Conservation (phyloP, 2,329 filamentous ascomycete species). For the Penicillium glabrum region DNA sequence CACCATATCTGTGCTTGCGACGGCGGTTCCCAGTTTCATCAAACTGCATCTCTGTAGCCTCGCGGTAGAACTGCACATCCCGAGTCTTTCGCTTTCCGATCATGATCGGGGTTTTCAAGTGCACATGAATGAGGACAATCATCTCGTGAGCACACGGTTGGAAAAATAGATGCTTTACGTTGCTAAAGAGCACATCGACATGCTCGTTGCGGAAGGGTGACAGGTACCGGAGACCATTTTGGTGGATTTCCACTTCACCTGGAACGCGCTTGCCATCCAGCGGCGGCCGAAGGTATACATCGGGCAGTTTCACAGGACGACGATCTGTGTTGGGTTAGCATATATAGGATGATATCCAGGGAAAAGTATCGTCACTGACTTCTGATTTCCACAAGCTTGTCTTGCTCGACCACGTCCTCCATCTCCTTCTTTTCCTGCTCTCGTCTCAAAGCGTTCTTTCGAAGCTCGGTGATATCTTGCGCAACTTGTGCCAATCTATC, state of each 20-base stretch:
- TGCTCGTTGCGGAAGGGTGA: slow-evolving; percentile 77
- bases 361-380: slow-evolving; percentile 57
- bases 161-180: slow-evolving; percentile 98
- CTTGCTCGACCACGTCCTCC: slow-evolving; percentile 98
- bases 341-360: not conserved
- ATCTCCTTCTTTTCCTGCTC: slow-evolving; percentile 99
- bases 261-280: slow-evolving; percentile 97
- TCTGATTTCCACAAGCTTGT: slow-evolving; percentile 92
- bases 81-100: slow-evolving; percentile 99
- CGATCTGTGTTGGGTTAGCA: slow-evolving; percentile 65
- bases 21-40: slow-evolving; percentile 98
- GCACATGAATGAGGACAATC: slow-evolving; percentile 97
- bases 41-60: slow-evolving; percentile 97
- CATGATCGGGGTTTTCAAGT: slow-evolving; percentile 96
- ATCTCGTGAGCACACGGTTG: slow-evolving; percentile 95
- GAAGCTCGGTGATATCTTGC: slow-evolving; percentile 91
- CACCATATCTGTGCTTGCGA: slow-evolving; percentile 94
- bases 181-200: slow-evolving; percentile 95
- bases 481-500: slow-evolving; percentile 88
- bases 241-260: slow-evolving; percentile 94
- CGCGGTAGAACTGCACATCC: slow-evolving; percentile 96
- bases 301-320: slow-evolving; percentile 83
- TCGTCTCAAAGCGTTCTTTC: slow-evolving; percentile 85
- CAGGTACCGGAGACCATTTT: slow-evolving; percentile 96
- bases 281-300: slow-evolving; percentile 92